A percentile compares a stretch with the other conserved stretches of the same genome.
These are phyloP conservation scores for Neurospora sp. DNA, from an alignment of 495 filamentous ascomycete species.

Conservation along the genomic window DNA sequence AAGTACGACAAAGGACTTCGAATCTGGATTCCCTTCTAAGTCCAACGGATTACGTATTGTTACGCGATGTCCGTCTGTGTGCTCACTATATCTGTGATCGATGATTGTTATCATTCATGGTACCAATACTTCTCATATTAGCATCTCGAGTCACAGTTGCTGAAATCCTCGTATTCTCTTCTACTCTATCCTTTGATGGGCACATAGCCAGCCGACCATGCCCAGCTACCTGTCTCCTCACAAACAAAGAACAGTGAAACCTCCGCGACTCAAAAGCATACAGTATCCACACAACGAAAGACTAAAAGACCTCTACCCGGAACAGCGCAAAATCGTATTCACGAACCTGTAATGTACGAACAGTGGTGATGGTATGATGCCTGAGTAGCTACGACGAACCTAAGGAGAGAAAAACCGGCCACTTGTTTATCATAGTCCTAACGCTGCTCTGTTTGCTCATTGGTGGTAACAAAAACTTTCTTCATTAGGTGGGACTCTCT, in stretches of 20 bases:
- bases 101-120: background rate
- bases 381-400: background rate
- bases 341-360: background rate
- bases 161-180: background rate
- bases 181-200: background rate
- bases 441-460: background rate
- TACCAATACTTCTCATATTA: background rate
- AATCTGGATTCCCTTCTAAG: background rate
- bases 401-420: background rate
- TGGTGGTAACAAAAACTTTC: slow-evolving; percentile 2
- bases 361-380: background rate
- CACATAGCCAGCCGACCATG: background rate
- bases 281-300: background rate
- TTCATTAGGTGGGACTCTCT: slow-evolving; percentile 15
- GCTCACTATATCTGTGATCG: background rate
- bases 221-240: background rate
- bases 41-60: background rate
- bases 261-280: background rate
- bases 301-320: background rate
- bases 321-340: background rate
- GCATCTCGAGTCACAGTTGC: background rate
- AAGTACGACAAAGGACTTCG: background rate
- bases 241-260: background rate
- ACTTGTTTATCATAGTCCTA: background rate
- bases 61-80: background rate